Evolutionary conservation across 306 rosid species (phyloP), one percentile per base, ranked within the genome.

Genomic region (Cyamopsis tetragonoloba): DNA sequence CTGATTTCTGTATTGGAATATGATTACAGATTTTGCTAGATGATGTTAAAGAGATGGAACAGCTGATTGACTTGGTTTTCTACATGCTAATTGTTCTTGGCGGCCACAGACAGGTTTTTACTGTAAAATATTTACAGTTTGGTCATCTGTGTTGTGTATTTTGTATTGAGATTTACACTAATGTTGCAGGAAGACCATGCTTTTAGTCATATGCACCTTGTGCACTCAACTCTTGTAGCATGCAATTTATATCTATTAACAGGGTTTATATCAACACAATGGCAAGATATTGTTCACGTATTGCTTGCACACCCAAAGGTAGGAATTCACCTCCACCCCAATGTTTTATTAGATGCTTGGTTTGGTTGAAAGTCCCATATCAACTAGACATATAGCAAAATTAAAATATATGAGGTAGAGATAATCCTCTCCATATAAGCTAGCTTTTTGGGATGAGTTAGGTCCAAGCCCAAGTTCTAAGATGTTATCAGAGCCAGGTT

Each of bases 221-320:
- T 85, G 81, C 89, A 84, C 76, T 88, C 98, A 57, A 79, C 96
- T 67, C 78, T 93, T 64, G 91, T 89, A 68, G 80, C 93, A 6
- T 80, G 96, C 86, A 84, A 65, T 73, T 82, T 93, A 42, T 70
- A 93, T 83, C 81, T 93, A 13, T 77, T 93, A 51, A 84, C 81
- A 2, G 97, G 82, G 61, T 84, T 86, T 73, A 76, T 89, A 77
- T 86, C 96, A 18, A 60, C 91, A 17, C 88, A 89, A 71, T 93
- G 98, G 95, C 89, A 74, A 68, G 98, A 93, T 74, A 80, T 89
- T 67, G 96, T 55, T 39, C 91, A 66, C 61, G 96, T 85, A n/a
- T 81, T 93, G 87, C 86, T 93, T 53, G 96, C 83, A 1, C 98
- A 93, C 70, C 96, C 98, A 44, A 89, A 88, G 97, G 98, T 91